Percentiles rank a stretch among this genome's conserved stretches.
Conservation (phyloP, 306 rosid genomes). For the Biancaea sappan region DNA sequence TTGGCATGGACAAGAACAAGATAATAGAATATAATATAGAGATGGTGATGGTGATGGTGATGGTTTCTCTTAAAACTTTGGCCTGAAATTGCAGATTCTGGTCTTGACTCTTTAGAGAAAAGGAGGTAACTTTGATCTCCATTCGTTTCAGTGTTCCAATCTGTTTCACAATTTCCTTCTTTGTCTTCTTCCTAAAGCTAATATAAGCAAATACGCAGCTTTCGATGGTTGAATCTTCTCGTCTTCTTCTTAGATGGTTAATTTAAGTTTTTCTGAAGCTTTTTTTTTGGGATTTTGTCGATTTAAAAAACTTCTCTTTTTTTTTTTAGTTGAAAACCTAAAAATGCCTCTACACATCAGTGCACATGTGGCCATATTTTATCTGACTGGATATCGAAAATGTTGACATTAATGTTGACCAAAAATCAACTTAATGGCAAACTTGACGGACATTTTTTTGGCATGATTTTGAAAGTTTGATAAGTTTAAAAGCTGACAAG, state of each 20-base stretch:
- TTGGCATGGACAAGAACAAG: conserved; percentile 49
- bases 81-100: conserved; percentile 32
- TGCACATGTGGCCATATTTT: too few species aligned
- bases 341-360: too few species aligned
- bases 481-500: too few species aligned
- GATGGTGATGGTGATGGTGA: conserved; percentile 46
- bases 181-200: conserved; percentile 59
- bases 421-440: too few species aligned
- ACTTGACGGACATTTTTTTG: too few species aligned
- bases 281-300: too few species aligned
- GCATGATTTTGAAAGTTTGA: too few species aligned
- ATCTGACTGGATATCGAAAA: too few species aligned
- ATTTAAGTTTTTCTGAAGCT: conserved; percentile 57
- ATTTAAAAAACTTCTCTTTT: too few species aligned
- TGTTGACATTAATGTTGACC: too few species aligned
- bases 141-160: conserved; percentile 52
- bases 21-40: conserved; percentile 54
- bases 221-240: conserved; percentile 46
- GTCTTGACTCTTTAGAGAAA: conserved; percentile 45
- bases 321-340: too few species aligned
- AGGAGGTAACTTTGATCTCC: conserved; percentile 35
- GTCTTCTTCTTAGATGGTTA: conserved; percentile 63
- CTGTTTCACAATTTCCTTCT: conserved; percentile 59
- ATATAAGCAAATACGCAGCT: conserved; percentile 43
- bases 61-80: conserved; percentile 56